phyloP scores from a whole-genome alignment of 352 stramenopile genomes.

The Phytopythium ostracodes region DNA sequence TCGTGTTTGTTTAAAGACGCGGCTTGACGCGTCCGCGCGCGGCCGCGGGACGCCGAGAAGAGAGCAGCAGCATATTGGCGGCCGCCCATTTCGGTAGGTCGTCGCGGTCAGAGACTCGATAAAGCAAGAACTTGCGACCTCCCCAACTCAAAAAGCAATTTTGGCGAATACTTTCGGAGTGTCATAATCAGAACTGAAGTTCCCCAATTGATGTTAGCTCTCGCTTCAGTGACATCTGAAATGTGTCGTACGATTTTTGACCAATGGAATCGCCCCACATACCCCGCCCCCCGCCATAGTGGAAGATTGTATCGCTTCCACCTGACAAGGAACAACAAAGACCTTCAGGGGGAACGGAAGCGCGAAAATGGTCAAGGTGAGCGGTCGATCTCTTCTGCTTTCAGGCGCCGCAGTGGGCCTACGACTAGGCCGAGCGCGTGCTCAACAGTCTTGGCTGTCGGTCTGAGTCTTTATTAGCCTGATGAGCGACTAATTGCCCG shows the following conservation, averaged over 20 bases:
- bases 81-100: too few relatives aligned
- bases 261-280: conserved; percentile 60
- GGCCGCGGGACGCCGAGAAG: too few relatives aligned
- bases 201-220: background rate
- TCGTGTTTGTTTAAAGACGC: background rate
- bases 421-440: background rate
- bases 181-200: background rate
- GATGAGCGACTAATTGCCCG: background rate
- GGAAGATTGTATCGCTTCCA: conserved; percentile 8
- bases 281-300: conserved; percentile 4
- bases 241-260: conserved; percentile 18
- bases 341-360: background rate
- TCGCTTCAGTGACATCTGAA: background rate
- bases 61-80: background rate
- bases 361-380: conserved; percentile 61
- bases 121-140: background rate
- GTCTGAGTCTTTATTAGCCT: background rate
- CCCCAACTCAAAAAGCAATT: too few relatives aligned
- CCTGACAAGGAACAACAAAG: conserved; percentile 1
- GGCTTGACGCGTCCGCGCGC: background rate
- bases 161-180: background rate
- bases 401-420: background rate
- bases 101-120: too few relatives aligned
- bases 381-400: background rate
- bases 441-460: background rate